A percentile compares a stretch with the other conserved stretches of the same genome.
Conservation (phyloP, 2,329 filamentous ascomycete genomes). For the Balansia obtecta region DNA sequence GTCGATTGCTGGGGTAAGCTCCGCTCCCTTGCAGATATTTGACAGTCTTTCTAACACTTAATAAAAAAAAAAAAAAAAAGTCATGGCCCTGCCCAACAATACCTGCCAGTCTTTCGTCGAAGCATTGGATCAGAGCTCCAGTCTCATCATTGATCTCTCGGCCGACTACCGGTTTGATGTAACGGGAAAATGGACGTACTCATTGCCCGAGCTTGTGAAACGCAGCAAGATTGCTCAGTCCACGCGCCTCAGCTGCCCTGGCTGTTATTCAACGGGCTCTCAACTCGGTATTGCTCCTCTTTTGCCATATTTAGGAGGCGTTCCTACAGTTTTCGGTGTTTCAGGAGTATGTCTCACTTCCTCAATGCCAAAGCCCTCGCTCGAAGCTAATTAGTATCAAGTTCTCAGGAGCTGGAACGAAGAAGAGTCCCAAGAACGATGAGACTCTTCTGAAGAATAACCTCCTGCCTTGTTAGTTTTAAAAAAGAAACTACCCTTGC, state of each 20-base stretch:
- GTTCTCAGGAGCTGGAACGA: slow-evolving; percentile 90
- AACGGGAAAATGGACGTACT: slow-evolving; percentile 57
- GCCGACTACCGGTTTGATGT: slow-evolving; percentile 88
- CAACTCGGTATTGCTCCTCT: slow-evolving; percentile 82
- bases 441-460: slow-evolving; percentile 73
- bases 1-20: slow-evolving; percentile 63
- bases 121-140: slow-evolving; percentile 63
- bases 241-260: slow-evolving; percentile 79
- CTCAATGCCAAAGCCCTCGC: too few relatives aligned
- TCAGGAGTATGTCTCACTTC: slow-evolving; percentile 39
- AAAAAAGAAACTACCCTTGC: background rate
- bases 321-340: slow-evolving; percentile 78
- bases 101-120: slow-evolving; percentile 92
- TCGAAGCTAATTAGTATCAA: too few relatives aligned
- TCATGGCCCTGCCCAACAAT: slow-evolving; percentile 92
- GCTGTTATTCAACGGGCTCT: slow-evolving; percentile 88
- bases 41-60: too few relatives aligned
- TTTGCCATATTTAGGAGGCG: slow-evolving; percentile 43
- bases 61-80: slow-evolving; percentile 20
- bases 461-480: slow-evolving; percentile 40
- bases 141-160: slow-evolving; percentile 85
- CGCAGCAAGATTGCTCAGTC: slow-evolving; percentile 65
- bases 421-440: slow-evolving; percentile 90
- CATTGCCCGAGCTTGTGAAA: slow-evolving; percentile 73
- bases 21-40: too few relatives aligned